A percentile compares a stretch with the other conserved stretches of the same genome.
phyloP scores from a whole-genome alignment of 202 grass and related monocot genomes.

The Zizania palustris region DNA sequence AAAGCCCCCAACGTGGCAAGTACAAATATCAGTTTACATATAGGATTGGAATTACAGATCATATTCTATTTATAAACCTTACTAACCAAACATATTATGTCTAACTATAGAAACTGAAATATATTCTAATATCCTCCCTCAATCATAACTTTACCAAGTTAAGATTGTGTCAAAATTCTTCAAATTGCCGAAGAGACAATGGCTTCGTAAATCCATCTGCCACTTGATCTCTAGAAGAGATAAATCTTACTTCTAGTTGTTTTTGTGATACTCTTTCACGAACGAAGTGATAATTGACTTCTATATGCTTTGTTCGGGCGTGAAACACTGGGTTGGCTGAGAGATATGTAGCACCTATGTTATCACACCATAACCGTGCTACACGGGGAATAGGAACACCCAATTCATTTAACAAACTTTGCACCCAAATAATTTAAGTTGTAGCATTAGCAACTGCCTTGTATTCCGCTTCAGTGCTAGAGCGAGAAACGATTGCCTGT shows the following conservation, averaged over 20 bases:
- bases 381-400: not conserved
- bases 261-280: not conserved
- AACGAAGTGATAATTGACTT: conserved; percentile 16
- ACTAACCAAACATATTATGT: no score
- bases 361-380: conserved; percentile 12
- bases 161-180: not conserved
- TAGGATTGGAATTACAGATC: no score
- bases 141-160: not conserved
- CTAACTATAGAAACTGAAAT: no score
- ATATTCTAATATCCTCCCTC: not conserved
- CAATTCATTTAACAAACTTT: not conserved
- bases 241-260: not conserved
- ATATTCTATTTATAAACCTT: no score
- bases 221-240: not conserved
- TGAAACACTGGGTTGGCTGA: not conserved
- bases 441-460: not conserved
- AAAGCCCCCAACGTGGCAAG: no score
- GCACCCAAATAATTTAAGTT: not conserved
- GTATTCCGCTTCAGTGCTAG: not conserved
- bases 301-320: conserved; percentile 26
- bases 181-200: not conserved
- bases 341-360: conserved; percentile 1
- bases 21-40: no score
- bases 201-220: not conserved
- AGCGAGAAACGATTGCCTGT: not conserved